These are phyloP conservation scores for Pseudocercospora eumusae DNA, from an alignment of 2,329 filamentous ascomycete genomes.

Conservation along the genomic window DNA sequence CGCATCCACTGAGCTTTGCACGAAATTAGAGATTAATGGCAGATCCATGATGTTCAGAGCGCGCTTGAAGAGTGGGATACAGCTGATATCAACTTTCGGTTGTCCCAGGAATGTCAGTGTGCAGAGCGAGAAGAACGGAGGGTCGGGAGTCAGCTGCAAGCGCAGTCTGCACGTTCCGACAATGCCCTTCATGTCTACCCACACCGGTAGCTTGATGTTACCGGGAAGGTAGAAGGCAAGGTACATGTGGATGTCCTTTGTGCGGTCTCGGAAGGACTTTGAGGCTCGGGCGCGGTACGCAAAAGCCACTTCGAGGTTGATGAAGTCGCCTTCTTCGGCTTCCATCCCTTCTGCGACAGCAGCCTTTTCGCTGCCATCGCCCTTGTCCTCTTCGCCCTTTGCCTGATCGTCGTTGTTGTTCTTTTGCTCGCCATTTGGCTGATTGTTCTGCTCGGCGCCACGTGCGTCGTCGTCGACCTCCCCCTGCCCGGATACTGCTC, in stretches of 20 bases:
- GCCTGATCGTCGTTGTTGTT: constrained; percentile 37
- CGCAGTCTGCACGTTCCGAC: constrained; percentile 70
- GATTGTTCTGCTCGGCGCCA: constrained; percentile 28
- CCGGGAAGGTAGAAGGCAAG: constrained; percentile 65
- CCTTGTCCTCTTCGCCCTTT: constrained; percentile 31
- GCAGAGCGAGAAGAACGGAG: constrained; percentile 74
- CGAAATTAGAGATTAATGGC: constrained; percentile 72
- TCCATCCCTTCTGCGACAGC: constrained; percentile 64
- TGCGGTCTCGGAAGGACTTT: constrained; percentile 61
- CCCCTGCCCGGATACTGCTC: constrained; percentile 51
- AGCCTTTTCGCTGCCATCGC: constrained; percentile 31
- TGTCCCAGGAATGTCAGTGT: constrained; percentile 75
- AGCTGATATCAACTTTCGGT: constrained; percentile 70
- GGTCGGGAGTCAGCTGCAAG: constrained; percentile 72
- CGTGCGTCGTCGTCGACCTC: constrained; percentile 44
- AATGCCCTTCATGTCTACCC: constrained; percentile 73
- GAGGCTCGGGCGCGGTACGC: constrained; percentile 66
- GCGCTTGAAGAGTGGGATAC: constrained; percentile 68
- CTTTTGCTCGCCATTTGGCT: constrained; percentile 39
- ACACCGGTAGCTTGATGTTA: constrained; percentile 62
- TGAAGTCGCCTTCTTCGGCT: constrained; percentile 74
- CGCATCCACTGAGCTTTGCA: constrained; percentile 72
- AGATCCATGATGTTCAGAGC: constrained; percentile 74
- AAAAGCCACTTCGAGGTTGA: constrained; percentile 74
- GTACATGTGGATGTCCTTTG: constrained; percentile 72